A percentile compares a stretch with the other conserved stretches of the same genome.
phyloP scores from a whole-genome alignment of 805 yeast species.

The Spathaspora girioi region DNA sequence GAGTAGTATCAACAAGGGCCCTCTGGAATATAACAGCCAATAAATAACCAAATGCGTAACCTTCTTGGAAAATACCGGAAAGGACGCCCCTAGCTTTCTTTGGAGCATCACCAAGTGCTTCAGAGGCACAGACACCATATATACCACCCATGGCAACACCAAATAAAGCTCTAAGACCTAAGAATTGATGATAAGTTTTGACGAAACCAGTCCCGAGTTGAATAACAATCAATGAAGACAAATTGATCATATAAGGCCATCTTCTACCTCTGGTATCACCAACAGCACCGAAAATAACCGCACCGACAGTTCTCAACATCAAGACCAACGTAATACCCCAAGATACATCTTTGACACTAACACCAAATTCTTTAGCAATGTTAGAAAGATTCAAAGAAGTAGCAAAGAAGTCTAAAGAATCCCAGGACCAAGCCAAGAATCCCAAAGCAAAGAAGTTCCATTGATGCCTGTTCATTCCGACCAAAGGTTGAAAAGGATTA shows the following conservation, averaged over 20 bases:
- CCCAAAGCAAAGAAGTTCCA: slow-evolving; percentile 64
- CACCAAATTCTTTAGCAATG: slow-evolving; percentile 47
- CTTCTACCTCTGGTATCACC: slow-evolving; percentile 67
- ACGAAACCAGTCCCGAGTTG: slow-evolving; percentile 69
- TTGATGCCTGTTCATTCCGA: slow-evolving; percentile 30
- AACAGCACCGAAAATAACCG: slow-evolving; percentile 58
- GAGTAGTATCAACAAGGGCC: slow-evolving; percentile 43
- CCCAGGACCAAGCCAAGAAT: slow-evolving; percentile 66
- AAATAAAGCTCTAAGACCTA: slow-evolving; percentile 60
- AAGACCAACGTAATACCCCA: slow-evolving; percentile 74
- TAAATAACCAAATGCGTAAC: slow-evolving; percentile 65
- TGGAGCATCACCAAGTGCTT: slow-evolving; percentile 67
- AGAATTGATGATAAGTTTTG: slow-evolving; percentile 53
- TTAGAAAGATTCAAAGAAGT: slow-evolving; percentile 52
- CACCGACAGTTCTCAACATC: slow-evolving; percentile 71
- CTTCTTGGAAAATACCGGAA: slow-evolving; percentile 56
- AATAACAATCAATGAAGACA: slow-evolving; percentile 43
- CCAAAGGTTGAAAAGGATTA: slow-evolving; percentile 44
- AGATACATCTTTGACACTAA: slow-evolving; percentile 47
- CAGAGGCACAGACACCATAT: slow-evolving; percentile 62
- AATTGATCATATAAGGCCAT: slow-evolving; percentile 57
- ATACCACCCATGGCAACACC: slow-evolving; percentile 74
- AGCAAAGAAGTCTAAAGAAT: slow-evolving; percentile 67
- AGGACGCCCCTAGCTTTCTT: slow-evolving; percentile 54
- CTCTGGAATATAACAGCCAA: slow-evolving; percentile 63